Conservation (phyloP, 202 grass and related monocot genomes). For the Tripidium arundinaceum region DNA sequence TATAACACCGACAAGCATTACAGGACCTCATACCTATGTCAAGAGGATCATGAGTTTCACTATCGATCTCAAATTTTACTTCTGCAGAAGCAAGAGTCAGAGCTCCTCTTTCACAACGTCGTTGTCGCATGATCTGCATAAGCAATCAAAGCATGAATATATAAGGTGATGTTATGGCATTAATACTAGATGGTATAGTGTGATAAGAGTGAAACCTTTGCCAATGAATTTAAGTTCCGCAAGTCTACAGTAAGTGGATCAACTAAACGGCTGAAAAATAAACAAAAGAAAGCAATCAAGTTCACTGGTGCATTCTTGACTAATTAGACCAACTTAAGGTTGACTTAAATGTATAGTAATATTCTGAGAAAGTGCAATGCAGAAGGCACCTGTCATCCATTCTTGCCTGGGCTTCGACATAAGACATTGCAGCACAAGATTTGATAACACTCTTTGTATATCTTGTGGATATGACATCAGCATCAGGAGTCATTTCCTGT, state of each 20-base stretch:
- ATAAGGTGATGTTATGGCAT: neutral
- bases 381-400: constrained; percentile 92
- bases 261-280: constrained; percentile 78
- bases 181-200: neutral
- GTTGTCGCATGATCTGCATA: constrained; percentile 78
- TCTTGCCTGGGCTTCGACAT: constrained; percentile 97
- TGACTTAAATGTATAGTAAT: constrained; percentile 13
- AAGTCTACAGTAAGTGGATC: constrained; percentile 89
- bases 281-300: constrained; percentile 14
- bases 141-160: constrained; percentile 17
- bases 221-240: constrained; percentile 87
- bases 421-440: constrained; percentile 97
- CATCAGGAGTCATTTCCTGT: constrained; percentile 92
- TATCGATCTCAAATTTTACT: constrained; percentile 98
- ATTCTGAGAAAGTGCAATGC: constrained; percentile 2
- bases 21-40: constrained; percentile 69
- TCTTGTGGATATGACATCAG: constrained; percentile 77
- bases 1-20: constrained; percentile 18
- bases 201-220: constrained; percentile 62
- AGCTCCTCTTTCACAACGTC: constrained; percentile 82
- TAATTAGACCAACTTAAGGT: constrained; percentile 8
- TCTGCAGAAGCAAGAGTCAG: constrained; percentile 97
- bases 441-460: constrained; percentile 94
- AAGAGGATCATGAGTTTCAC: constrained; percentile 98
- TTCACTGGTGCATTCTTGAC: constrained; percentile 2